A percentile compares a stretch with the other conserved stretches of the same genome.
phyloP scores from a whole-genome alignment of 164 flowering plant genomes.

The Euptelea pleiosperma region DNA sequence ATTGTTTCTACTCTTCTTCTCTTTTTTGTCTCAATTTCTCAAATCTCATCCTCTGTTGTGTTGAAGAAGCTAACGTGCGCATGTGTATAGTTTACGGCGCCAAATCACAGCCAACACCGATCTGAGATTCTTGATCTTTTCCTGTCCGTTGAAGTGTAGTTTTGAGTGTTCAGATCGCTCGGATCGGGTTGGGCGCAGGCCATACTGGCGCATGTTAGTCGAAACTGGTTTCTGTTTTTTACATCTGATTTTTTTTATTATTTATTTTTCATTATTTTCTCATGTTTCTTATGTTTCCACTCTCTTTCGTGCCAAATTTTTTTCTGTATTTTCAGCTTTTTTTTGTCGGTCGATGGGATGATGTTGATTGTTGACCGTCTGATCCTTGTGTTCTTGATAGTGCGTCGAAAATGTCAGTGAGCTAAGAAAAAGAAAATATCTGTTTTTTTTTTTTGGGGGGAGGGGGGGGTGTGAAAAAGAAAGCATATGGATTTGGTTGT shows the following conservation, averaged over 20 bases:
- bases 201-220: slow-evolving; percentile 3
- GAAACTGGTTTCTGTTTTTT: neutral
- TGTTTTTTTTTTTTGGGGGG: too few species aligned
- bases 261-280: neutral
- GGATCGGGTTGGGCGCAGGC: neutral
- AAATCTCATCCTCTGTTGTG: neutral
- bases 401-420: too few species aligned
- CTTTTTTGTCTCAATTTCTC: neutral
- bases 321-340: too few species aligned
- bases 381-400: too few species aligned
- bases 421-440: too few species aligned
- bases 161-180: too few species aligned
- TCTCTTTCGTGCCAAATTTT: neutral
- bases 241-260: neutral
- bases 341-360: too few species aligned
- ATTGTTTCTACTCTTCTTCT: neutral
- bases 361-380: too few species aligned
- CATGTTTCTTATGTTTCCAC: neutral
- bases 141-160: neutral
- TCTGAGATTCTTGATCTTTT: neutral
- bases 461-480: neutral
- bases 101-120: neutral
- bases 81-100: neutral
- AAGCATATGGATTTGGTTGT: too few species aligned
- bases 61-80: neutral